Evolutionary conservation across 768 basidiomycete species (phyloP), one percentile per base, ranked within the genome.

Genomic region (Pleurotus salmoneostramineus): DNA sequence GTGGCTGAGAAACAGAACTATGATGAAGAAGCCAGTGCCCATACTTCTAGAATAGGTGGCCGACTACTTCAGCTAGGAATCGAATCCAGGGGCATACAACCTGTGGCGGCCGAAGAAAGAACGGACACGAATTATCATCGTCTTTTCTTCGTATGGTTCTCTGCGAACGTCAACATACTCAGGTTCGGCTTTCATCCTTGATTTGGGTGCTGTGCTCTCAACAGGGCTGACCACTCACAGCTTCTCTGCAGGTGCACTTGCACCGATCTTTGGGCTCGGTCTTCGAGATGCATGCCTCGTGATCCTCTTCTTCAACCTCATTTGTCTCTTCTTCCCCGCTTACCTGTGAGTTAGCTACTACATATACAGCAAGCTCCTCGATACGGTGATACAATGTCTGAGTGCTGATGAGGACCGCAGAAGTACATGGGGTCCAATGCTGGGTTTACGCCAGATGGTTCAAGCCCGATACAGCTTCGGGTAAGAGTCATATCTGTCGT

Each of bases 391-490:
- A 54, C 12, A 45, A 42, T 48, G 58, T 7, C 36, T 56, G 15
- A 27, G 21, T 27, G 21, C 21, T 27, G 21, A 27, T 27, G 21
- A 27, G 21, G 21, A 27, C 50, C 55, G 15, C 50, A 79, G 79
- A 56, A 74, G 74, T n/a, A 83, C 85, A 3, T 91, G 89, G 72
- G 90, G 92, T 8, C 89, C 92, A 0, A 86, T 84, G 66, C 73
- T 89, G 0, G 92, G 92, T n/a, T 81, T 88, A 65, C 78, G 91
- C 15, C 88, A 88, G 56, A 90, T 93, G 89, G 83, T 91, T 21
- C 80, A 84, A 59, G 83, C 88, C 65, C 62, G 61, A n/a, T 68
- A 67, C 57, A 62, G 71, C 21, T 70, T 67, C 66, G 68, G 69
- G 70, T 72, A 54, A 64, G 62, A 37, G 17, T 45, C 33, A 45